Base-by-base conservation (phyloP, 768 basidiomycete genomes). In the Boletales sp. region DNA sequence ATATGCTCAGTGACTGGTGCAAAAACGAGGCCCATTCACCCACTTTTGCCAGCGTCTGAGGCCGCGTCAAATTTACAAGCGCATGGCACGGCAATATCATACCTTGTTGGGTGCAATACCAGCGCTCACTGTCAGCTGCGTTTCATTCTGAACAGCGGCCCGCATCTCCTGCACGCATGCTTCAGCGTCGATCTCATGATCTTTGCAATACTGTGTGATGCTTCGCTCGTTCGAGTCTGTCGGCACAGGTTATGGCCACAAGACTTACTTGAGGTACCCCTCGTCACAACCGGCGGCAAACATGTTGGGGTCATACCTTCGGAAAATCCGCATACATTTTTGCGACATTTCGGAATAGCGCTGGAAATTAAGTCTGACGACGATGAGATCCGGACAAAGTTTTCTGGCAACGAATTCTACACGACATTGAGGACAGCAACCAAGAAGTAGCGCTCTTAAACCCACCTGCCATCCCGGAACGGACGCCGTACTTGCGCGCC, bases 31-130 rank as follows among this genome's bases (percentile, higher is more conserved):
- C 8, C 41, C 29, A 54, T 73, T 58, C 49, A 88, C 88, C 75
- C 47, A 90, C 89, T 77, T 98, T 98, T 36, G 94, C 92, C 15
- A 98, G 76, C 87, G 94, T 93, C 84, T 90, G 51, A 3, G 38
- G 19, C 51, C 2, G 53, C 38, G 50, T 67, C 45, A 57, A 52
- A 34, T 53, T 40, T 27, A 34, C 35, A 43, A 55, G 50, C 52
- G 55, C 14, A 53, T 48, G 42, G 24, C 36, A 53, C 45, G 55
- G 56, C 34, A 57, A 13, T 45, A 56, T 62, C 80, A 46, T 61
- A 93, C 93, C 77, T 88, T 89, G 69, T 94, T 98, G 1, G 95
- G 90, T 0, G 95, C 94, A 50, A 98, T 93, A 3, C 97, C 97
- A 29, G 94, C 94, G 57, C 90, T 94, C 45, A 90, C 92, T 3